Evolutionary conservation across 2,329 filamentous ascomycete species (phyloP), one percentile per base, ranked within the genome.

Genomic region (Colletotrichum plurivorum): DNA sequence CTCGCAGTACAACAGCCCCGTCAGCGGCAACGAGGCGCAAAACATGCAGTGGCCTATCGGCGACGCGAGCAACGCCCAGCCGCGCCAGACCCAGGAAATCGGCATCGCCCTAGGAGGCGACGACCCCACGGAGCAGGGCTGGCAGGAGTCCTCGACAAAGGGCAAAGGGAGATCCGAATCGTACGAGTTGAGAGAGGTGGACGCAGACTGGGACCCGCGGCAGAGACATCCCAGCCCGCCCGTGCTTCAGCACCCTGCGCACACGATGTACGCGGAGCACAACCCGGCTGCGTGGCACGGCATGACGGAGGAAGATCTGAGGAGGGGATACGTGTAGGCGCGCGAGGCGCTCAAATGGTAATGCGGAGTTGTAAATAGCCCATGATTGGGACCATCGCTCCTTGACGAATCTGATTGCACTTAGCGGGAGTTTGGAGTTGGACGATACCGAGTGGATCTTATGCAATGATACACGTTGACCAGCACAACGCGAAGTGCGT

Each of bases 111-210:
- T 85, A 2, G 83, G 83, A 16, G 81, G 81, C 1, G 78, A 82
- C 4, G 46, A 22, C 13, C 75, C 78, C 36, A 72, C 76, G 3
- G 77, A 76, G 66, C 71, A 78, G 56, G 71, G 71, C 53, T 78
- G 76, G 69, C 25, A 61, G 8, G 49, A 67, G 1, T 36, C 72
- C 3, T 16, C 71, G 3, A 31, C 27, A 10, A 79, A 81, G 18
- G 75, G 72, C n/a, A 85, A 86, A 72, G 83, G 84, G 12, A 86
- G 85, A 66, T 58, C 69, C 5, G 84, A 87, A 68, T 78, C 79
- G 4, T 88, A 86, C 61, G 87, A 89, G 77, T 76, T 88, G 75
- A 79, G 83, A 36, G 79, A 84, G 63, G 84, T 86, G 0, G 78
- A 84, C 39, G 76, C 75, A 52, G 78, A 76, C 22, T 79, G 76